Evolutionary conservation across 148 eudicot genomes (phyloP), one percentile per base, ranked within the genome.

Genomic region (Rhododendron vialii): DNA sequence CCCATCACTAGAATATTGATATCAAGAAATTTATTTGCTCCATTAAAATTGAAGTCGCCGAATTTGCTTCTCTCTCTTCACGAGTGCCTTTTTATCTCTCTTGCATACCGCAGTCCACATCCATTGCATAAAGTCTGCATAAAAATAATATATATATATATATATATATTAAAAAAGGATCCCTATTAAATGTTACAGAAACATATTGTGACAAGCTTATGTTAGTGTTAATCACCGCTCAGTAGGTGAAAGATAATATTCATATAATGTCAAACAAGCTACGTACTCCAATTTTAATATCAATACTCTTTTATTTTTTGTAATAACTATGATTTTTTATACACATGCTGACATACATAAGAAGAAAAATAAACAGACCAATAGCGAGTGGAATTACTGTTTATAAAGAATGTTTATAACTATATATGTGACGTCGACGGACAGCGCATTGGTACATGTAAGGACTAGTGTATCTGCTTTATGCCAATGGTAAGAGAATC

Each of bases 121-220:
- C 82, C 57, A 78, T 78, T 78, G 57, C 82, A 78, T 28, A 78
- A n/a, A 12, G 82, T 78, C 82, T 78, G 20, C n/a, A 78, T 47
- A 1, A 24, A 78, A n/a, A 47, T 4, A 2, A 41, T 2, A 22
- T 20, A 0, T 30, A 20, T 4, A 1, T 3, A 41, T 2, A 22
- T 20, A 0, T 30, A 20, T 4, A 1, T 3, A 20, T 22, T 2
- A 15, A 0, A 78, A 78, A 43, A 43, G 3, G 5, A n/a, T 43
- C 13, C n/a, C 5, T 0, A 1, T 77, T 41, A 35, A 20, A 41
- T 77, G 12, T 20, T 20, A 76, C 9, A 35, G 18, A 35, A 74
- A 5, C 0, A 74, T 74, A 74, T 5, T 74, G 14, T 28, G 76
- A 71, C 30, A 55, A 55, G 24, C 61, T 17, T 55, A 1, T 55